Evolutionary conservation across 2,329 filamentous ascomycete genomes (phyloP), one percentile per base, ranked within the genome.

Genomic region (Catunica adiposa): DNA sequence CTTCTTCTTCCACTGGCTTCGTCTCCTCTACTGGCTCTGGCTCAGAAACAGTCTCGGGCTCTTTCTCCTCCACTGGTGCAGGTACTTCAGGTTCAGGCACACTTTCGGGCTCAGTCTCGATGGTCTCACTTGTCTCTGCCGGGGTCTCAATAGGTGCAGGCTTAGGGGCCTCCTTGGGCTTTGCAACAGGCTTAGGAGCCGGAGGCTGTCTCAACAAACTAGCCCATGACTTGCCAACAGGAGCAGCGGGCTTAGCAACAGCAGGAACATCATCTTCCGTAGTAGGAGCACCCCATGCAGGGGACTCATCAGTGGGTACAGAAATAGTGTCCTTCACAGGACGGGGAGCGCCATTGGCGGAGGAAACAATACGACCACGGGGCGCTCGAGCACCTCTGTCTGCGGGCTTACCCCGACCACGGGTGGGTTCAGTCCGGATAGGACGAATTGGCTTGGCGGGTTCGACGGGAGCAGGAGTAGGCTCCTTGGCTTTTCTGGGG

Each of bases 301-400:
- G 71, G 62, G 83, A 83, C 64, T 89, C 84, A 60, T 80, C 77
- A 59, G 84, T 86, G 46, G 84, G 82, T 58, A 85, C 73, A 57
- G 82, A 84, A 60, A 77, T 70, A 69, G 62, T 65, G 71, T 55
- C 47, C 61, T 78, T 77, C 71, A 78, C 80, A 67, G 67, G 63
- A 62, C 75, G 78, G 60, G 78, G 69, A 62, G 80, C 82, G 66
- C 84, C 85, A 60, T 80, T 78, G 56, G 74, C 68, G 60, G 66
- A 62, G 40, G 74, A 71, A 58, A 77, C 69, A 62, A 81, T 74
- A 64, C 82, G 81, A 64, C 82, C 80, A 64, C 83, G 81, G 59
- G 76, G 73, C 63, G 71, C 70, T 62, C 78, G 77, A 59, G 73
- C 75, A 64, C 80, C 77, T 65, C 78, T 72, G 61, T 86, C 83